Evolutionary conservation across 2,329 filamentous ascomycete genomes (phyloP).

Genomic region (Colletotrichum graminicola): DNA sequence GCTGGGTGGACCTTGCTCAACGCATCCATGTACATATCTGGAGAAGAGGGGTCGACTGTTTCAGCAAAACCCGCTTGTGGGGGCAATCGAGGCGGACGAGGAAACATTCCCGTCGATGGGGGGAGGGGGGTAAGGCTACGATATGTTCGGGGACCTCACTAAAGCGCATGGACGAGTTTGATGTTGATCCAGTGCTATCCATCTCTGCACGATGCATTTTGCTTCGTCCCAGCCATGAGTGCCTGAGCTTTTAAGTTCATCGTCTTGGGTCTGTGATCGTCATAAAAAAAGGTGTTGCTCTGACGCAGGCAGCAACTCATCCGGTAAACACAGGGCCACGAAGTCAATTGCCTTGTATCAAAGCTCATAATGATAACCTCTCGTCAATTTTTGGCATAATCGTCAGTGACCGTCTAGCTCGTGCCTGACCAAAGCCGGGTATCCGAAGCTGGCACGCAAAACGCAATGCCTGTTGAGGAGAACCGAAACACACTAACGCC

Average conservation of each 20-base stretch:
- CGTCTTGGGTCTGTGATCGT: not conserved
- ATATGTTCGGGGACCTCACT: not conserved
- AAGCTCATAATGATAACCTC: not conserved
- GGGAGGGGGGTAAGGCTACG: not conserved
- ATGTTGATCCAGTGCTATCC: not conserved
- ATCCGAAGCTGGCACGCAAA: constrained; percentile 37
- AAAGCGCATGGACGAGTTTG: not conserved
- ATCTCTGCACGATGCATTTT: not conserved
- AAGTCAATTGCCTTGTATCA: constrained; percentile 5
- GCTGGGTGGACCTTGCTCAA: constrained; percentile 5
- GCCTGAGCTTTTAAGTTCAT: not conserved
- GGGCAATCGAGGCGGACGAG: not conserved
- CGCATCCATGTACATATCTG: constrained; percentile 17
- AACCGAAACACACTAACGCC: constrained; percentile 26
- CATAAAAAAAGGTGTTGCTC: not conserved
- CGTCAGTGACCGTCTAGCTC: constrained; percentile 37
- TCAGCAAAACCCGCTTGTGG: constrained; percentile 28
- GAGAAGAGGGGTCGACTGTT: constrained; percentile 39
- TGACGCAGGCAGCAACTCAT: not conserved
- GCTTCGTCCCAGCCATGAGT: not conserved
- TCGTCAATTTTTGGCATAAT: constrained; percentile 13
- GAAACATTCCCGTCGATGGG: constrained; percentile 12
- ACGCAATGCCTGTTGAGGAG: not conserved
- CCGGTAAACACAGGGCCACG: not conserved
- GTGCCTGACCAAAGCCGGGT: constrained; percentile 39